These are phyloP conservation scores for Mercurialis annua DNA, from an alignment of 345 rosid species.

Conservation along the genomic window DNA sequence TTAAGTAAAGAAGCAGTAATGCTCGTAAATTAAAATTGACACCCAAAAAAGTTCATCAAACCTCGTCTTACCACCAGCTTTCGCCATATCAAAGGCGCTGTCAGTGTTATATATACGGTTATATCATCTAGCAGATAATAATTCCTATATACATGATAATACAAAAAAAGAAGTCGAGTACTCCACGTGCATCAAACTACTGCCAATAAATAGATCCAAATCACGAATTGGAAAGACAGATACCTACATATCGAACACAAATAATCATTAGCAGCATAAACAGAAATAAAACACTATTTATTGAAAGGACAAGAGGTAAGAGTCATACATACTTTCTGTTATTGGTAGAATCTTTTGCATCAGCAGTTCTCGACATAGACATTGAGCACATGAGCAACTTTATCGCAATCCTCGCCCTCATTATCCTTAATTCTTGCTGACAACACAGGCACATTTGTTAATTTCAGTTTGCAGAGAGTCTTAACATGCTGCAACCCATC, in stretches of 20 bases:
- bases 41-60: neutral
- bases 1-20: neutral
- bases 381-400: constrained; percentile 11
- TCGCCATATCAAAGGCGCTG: neutral
- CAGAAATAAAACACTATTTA: neutral
- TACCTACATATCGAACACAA: constrained; percentile 7
- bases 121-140: neutral
- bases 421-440: constrained; percentile 5
- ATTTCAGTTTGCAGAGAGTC: neutral
- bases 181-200: neutral
- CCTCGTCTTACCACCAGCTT: neutral
- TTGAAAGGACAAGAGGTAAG: neutral
- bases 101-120: constrained; percentile 2
- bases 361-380: neutral
- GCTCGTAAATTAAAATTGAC: neutral
- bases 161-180: neutral
- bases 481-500: constrained; percentile 18
- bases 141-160: constrained; percentile 2
- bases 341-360: neutral
- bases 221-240: neutral
- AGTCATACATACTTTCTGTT: neutral
- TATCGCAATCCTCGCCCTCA: constrained; percentile 13
- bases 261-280: neutral
- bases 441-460: constrained; percentile 14
- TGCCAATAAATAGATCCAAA: neutral